Evolutionary conservation across 2,329 filamentous ascomycete species (phyloP).

Genomic region (Cladophialophora yegresii): DNA sequence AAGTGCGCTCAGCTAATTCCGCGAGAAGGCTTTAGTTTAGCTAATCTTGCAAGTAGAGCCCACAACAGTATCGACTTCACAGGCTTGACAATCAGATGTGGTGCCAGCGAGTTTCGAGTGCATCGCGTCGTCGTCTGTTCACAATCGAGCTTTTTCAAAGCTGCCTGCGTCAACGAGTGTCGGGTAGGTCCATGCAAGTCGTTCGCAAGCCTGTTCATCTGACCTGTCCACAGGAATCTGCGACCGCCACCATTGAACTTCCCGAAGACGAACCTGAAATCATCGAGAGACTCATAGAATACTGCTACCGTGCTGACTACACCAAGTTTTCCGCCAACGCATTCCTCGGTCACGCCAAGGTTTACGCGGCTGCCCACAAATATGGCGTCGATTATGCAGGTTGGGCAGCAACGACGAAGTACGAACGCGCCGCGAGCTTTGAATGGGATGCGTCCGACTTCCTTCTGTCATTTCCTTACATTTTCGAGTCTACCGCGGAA

Average conservation of each 20-base stretch:
- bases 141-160: neutral
- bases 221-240: neutral
- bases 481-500: neutral
- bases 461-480: neutral
- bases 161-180: neutral
- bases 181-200: neutral
- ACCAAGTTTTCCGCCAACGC: neutral
- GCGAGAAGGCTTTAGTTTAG: neutral
- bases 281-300: neutral
- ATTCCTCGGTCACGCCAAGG: neutral
- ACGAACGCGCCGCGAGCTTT: neutral
- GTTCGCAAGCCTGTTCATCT: neutral
- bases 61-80: neutral
- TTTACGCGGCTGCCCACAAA: neutral
- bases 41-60: neutral
- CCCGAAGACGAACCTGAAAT: neutral
- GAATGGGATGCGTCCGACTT: neutral
- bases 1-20: neutral
- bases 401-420: neutral
- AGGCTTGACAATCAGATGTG: neutral
- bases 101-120: neutral
- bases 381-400: neutral
- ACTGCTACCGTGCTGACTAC: neutral
- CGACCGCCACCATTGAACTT: neutral
- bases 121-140: neutral